Evolutionary conservation across 164 flowering plant genomes (phyloP).

Genomic region (Aristolochia contorta): DNA sequence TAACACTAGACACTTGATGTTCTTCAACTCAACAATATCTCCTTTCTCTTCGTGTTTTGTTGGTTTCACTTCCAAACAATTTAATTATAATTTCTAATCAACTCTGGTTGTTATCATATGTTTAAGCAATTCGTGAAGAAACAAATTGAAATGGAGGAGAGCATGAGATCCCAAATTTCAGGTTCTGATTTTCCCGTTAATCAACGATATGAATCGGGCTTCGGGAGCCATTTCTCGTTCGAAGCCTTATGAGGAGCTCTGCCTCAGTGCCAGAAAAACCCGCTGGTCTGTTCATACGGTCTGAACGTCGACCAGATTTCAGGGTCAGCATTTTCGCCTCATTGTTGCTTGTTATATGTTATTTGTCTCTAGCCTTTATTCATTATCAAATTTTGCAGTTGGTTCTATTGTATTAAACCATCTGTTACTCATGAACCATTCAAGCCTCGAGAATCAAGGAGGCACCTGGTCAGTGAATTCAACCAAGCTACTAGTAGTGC

Average conservation of each 20-base stretch:
- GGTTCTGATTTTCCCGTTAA: constrained; percentile 5
- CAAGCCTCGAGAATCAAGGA: constrained; percentile 42
- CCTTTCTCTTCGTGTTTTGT: no score
- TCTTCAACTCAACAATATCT: no score
- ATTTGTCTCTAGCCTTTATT: background rate
- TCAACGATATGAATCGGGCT: constrained; percentile 54
- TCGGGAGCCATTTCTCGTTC: constrained; percentile 75
- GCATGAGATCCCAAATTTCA: no score
- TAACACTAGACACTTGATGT: no score
- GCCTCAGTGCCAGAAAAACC: constrained; percentile 74
- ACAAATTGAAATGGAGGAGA: no score
- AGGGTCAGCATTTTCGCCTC: constrained; percentile 48
- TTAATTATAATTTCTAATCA: no score
- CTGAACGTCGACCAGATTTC: constrained; percentile 96
- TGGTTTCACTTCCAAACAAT: no score
- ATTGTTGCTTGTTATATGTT: background rate
- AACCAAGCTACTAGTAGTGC: constrained; percentile 47
- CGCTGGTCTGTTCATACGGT: constrained; percentile 75
- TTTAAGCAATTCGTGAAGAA: no score
- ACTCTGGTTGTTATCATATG: no score
- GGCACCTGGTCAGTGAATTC: constrained; percentile 64
- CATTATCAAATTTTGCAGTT: constrained; percentile 29
- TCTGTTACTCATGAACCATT: constrained; percentile 96
- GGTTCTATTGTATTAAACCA: constrained; percentile 89
- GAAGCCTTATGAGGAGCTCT: constrained; percentile 78